Evolutionary conservation across 2,329 filamentous ascomycete species (phyloP), one percentile per base, ranked within the genome.

Genomic region (Capronia epimyces): DNA sequence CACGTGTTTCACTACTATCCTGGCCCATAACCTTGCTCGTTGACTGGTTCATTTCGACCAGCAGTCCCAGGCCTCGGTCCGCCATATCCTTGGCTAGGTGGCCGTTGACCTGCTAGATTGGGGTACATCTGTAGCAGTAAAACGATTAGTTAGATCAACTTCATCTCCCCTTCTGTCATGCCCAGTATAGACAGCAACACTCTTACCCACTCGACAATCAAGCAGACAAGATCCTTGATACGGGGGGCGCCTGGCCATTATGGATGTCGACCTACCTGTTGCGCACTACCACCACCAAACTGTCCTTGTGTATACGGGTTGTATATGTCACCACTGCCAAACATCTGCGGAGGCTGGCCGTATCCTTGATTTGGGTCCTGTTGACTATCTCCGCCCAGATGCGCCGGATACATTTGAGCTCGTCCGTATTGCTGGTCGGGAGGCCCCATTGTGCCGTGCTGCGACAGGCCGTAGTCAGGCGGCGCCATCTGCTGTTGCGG

Each of bases 321-420:
- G 68, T 97, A 97, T 77, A 96, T 95, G 12, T 58, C 56, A 16
- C 56, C 46, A 57, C 81, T 82, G 56, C 88, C 83, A 69, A 90
- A 95, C 78, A 96, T 94, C 57, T 82, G 73, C 40, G 70, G 66
- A 61, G 86, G 80, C 64, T 93, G 88, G 12, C 84, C 86, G 66
- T 94, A 94, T 10, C 80, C 78, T 45, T 80, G 79, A 41, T 81
- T 77, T 10, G 86, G 81, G 43, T 86, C 85, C 12, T 83, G 75
- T 60, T 89, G 87, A 4, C 22, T 56, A 41, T 61, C 59, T 15
- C 52, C 58, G 25, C 56, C 56, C 51, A 89, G 86, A 58, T 89
- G 83, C 48, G 83, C 84, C 24, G 84, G 77, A 66, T 95, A 96
- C 81, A 95, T 91, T 39, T 82, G 82, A 64, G 87, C 82, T 61